Evolutionary conservation across 129 eudicot species (phyloP), one percentile per base, ranked within the genome.

Genomic region (Glebionis coronaria): DNA sequence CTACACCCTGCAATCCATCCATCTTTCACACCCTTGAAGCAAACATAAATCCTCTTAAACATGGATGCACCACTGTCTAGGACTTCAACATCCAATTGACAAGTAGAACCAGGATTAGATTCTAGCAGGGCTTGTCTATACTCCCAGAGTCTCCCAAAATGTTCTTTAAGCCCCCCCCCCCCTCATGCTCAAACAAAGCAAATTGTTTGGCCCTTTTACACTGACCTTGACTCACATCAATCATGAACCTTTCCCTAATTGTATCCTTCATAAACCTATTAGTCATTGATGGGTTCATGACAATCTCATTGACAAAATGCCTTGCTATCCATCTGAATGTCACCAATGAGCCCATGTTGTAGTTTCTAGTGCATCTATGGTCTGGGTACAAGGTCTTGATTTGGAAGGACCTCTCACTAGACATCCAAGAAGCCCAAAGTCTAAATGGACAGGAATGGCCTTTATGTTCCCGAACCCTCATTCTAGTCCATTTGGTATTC

Each of bases 381-480:
- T 31, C 35, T 21, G 31, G 45, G 25, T 59, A 13, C 12, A 59
- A 8, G 0, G 65, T 28, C 35, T 59, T 28, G 14, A 28, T 59
- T 29, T 59, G 23, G 19, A 59, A 59, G 29, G 64, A 59, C 29
- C 4, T 19, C 45, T 28, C 47, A n/a, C 65, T 11, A 1, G 21
- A 28, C 14, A 29, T 59, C 12, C 11, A 13, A n/a, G 65, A 59
- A 20, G 65, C 23, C 65, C 25, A 31, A 59, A 59, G 23, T 44
- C 65, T 28, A 59, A 59, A 59, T n/a, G 46, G 65, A 59, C 65
- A 59, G 20, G 31, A 29, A 29, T 29, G 35, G 4, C 35, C 35
- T 29, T 3, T 29, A 0, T 29, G 35, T 29, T 4, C 35, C 0
- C 4, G 6, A 29, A 29, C 35, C 35, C 5, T 29, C 35, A 29